Base-by-base conservation (phyloP, 2,329 filamentous ascomycete genomes). In the Fusarium sp. region DNA sequence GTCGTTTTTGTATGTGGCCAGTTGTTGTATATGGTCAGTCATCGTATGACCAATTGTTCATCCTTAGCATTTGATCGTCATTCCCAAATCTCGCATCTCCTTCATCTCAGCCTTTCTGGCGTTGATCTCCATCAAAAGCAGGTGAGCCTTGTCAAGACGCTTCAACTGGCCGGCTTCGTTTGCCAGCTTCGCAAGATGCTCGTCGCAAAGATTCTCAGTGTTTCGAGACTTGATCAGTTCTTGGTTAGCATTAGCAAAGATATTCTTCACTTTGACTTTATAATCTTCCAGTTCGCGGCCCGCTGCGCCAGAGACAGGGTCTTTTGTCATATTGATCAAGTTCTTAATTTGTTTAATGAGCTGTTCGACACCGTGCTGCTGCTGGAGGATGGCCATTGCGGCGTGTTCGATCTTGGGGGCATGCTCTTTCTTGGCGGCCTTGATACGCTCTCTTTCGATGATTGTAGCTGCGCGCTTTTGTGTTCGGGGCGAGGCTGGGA, bases 371-470 rank as follows among this genome's bases (percentile, higher is more conserved):
- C n/a, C 23, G 5, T 18, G 32, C 18, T 41, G 20, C 3, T 51
- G 27, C 11, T 23, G 27, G 2, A 45, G 13, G 30, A 68, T 25
- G 13, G 37, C 30, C 4, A 7, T 32, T 25, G 45, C 40, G 9
- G 43, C 12, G 10, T 14, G 9, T 9, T 48, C 34, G 7, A 70
- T 68, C 5, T 49, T n/a, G 11, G n/a, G 47, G 13, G 18, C 7
- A 14, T 57, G 43, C 5, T 57, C 40, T 11, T 27, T n/a, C 21
- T 55, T 23, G n/a, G 40, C 23, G 27, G 30, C 4, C 23, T 43
- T 34, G n/a, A 70, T 51, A 13, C 67, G 63, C 4, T 50, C 25
- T 47, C 56, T 68, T 5, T 70, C 63, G 9, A 20, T 28, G 14
- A 63, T 51, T n/a, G 50, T 40, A 10, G 32, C 43, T 5, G 40